Conservation (phyloP, 2,329 filamentous ascomycete genomes). For the Akanthomyces muscarius region DNA sequence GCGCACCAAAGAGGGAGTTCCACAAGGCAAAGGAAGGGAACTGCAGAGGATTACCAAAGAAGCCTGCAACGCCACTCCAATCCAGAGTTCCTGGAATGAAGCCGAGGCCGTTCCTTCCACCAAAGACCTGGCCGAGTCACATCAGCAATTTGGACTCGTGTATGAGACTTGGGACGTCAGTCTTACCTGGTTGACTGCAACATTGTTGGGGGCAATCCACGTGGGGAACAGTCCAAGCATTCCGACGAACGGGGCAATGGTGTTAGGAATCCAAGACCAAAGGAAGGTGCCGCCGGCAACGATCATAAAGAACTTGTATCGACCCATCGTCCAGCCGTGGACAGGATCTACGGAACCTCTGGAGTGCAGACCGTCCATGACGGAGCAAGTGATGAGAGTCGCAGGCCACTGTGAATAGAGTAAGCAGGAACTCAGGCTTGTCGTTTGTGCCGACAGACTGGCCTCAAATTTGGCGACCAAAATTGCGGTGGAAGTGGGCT, state of each 20-base stretch:
- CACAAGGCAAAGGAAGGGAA: conserved; percentile 45
- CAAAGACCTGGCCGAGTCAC: conserved; percentile 36
- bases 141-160: not conserved
- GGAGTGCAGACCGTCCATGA: conserved; percentile 64
- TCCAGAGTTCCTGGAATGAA: conserved; percentile 50
- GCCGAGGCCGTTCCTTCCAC: conserved; percentile 49
- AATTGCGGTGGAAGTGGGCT: not conserved
- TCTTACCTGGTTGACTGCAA: conserved; percentile 44
- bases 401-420: conserved; percentile 45
- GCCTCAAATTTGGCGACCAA: not conserved
- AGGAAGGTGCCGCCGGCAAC: conserved; percentile 47
- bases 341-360: conserved; percentile 48
- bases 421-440: not conserved
- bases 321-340: conserved; percentile 54
- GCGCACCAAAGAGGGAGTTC: conserved; percentile 43
- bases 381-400: conserved; percentile 55
- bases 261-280: conserved; percentile 57
- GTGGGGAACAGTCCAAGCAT: conserved; percentile 51
- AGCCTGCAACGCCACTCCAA: conserved; percentile 36
- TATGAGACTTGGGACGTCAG: not conserved
- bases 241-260: conserved; percentile 54
- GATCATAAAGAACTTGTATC: conserved; percentile 55
- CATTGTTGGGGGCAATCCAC: conserved; percentile 49
- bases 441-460: not conserved
- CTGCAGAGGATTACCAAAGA: conserved; percentile 36